Evolutionary conservation across 129 eudicot genomes (phyloP).

Genomic region (Centella asiatica): DNA sequence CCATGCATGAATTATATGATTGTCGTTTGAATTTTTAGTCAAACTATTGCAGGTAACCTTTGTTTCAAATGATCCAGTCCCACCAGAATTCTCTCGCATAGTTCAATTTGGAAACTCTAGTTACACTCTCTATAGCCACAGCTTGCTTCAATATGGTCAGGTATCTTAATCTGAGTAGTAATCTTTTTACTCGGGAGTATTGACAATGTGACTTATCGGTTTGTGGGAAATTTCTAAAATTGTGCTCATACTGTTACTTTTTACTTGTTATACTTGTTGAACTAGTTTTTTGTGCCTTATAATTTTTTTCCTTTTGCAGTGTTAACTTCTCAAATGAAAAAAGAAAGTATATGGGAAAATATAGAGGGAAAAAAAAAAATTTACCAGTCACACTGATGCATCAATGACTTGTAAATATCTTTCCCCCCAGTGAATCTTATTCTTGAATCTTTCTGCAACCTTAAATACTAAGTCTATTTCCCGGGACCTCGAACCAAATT

Average conservation of each 20-base stretch:
- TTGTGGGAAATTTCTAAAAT: background rate
- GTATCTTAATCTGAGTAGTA: conserved; percentile 27
- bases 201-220: background rate
- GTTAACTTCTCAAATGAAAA: no score
- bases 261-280: no score
- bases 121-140: conserved; percentile 87
- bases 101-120: conserved; percentile 63
- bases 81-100: conserved; percentile 60
- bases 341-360: no score
- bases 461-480: no score
- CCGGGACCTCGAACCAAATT: no score
- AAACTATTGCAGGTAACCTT: conserved; percentile 63
- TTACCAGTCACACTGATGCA: no score
- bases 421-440: no score
- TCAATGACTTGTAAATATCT: no score
- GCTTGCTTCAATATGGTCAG: conserved; percentile 97
- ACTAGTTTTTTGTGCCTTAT: no score
- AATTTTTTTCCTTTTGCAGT: no score
- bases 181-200: background rate
- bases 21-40: conserved; percentile 8
- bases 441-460: no score
- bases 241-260: background rate
- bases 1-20: conserved; percentile 12
- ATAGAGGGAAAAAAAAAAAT: no score
- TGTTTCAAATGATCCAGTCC: conserved; percentile 69